These are phyloP conservation scores for Monascus purpureus DNA, from an alignment of 495 filamentous ascomycete genomes.

Conservation along the genomic window DNA sequence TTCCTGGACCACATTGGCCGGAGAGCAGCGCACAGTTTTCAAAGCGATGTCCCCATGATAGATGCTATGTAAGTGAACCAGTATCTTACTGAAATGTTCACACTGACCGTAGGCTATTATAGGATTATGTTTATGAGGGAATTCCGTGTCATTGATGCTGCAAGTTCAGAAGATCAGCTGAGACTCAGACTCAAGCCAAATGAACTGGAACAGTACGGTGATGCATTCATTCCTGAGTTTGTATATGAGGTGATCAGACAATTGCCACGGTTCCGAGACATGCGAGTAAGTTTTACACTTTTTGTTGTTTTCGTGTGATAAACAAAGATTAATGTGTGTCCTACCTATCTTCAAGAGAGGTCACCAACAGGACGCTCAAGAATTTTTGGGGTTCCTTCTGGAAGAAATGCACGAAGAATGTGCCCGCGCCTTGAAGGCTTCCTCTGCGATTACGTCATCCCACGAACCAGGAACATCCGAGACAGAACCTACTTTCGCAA, in stretches of 20 bases:
- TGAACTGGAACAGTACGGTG: slow-evolving; percentile 82
- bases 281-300: slow-evolving; percentile 52
- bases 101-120: slow-evolving; percentile 1
- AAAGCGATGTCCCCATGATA: slow-evolving; percentile 83
- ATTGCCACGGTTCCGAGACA: slow-evolving; percentile 75
- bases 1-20: slow-evolving; percentile 82
- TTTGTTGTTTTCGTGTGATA: slow-evolving; percentile 1
- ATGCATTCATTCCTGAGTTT: slow-evolving; percentile 85
- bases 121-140: slow-evolving; percentile 96
- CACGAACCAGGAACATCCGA: slow-evolving; percentile 26
- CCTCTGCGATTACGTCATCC: slow-evolving; percentile 23
- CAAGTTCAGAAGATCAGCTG: slow-evolving; percentile 58
- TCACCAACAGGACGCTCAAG: slow-evolving; percentile 96
- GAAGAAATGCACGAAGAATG: slow-evolving; percentile 93
- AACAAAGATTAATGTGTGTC: too few relatives aligned
- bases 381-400: slow-evolving; percentile 88
- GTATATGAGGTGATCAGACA: slow-evolving; percentile 85
- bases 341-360: slow-evolving; percentile 57
- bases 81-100: background rate
- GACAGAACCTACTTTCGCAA: slow-evolving; percentile 16
- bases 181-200: slow-evolving; percentile 57
- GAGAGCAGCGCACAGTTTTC: slow-evolving; percentile 77
- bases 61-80: slow-evolving; percentile 69
- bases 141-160: slow-evolving; percentile 73
- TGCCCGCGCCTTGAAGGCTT: slow-evolving; percentile 52